Base-by-base conservation (phyloP, 2,329 filamentous ascomycete genomes). In the Fusarium graminum region DNA sequence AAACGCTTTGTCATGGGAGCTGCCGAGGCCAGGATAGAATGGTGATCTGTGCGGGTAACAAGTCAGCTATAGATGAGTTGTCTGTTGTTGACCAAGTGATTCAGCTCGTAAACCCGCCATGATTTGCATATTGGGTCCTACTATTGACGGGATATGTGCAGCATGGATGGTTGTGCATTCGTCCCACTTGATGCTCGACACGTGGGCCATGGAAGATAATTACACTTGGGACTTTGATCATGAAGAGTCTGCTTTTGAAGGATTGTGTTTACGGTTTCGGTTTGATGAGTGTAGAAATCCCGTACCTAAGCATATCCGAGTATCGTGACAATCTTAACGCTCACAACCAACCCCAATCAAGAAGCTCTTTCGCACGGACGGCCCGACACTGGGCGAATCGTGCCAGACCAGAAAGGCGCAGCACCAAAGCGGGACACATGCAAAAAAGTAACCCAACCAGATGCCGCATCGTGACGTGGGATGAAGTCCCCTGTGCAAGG, bases 101-200 rank as follows among this genome's bases (percentile, higher is more conserved):
- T 29, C 59, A 42, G 59, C 49, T 59, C 42, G 16, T 39, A 42
- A 26, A 49, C 41, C 60, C 30, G 39, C 38, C 22, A 64, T 65
- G 61, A 65, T 64, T 63, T 63, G 59, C 59, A 63, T 63, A 63
- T 42, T 29, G 30, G 32, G 44, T 19, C 32, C 36, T 57, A 45
- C 9, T 63, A 59, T 67, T 44, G 22, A 46, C 26, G 38, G 46
- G 56, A 55, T 44, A 22, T 57, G 45, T 60, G 63, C 63, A 52
- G 25, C 39, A 66, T 66, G 59, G 50, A 29, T 49, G 43, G 25
- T 45, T 65, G 26, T 65, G 62, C 41, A 43, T 30, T 38, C 36
- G 63, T 67, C 47, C 65, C 65, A 68, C 65, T 68, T 65, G 65
- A 52, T 50, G 55, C 36, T 65, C 40, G 60, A 68, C 65, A 68